Percentiles rank a stretch among this genome's conserved stretches.
Evolutionary conservation across 2,329 filamentous ascomycete species (phyloP).

Genomic region (Ophiostoma novo-ulmi): DNA sequence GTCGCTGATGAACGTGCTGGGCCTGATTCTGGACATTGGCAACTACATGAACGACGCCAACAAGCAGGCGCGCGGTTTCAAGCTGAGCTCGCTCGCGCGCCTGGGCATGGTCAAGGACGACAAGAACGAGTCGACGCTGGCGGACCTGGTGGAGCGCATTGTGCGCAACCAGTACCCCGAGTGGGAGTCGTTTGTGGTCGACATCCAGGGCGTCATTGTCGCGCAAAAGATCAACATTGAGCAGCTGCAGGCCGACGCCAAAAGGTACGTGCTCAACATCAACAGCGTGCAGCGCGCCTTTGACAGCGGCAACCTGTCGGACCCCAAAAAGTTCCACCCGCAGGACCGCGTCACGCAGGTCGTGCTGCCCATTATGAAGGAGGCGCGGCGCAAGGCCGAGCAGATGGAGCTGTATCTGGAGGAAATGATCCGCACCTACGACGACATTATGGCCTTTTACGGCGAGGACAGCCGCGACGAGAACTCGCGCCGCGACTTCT

Average conservation of each 20-base stretch:
- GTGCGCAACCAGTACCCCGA: slow-evolving; percentile 94
- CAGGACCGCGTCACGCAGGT: slow-evolving; percentile 91
- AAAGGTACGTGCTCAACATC: slow-evolving; percentile 90
- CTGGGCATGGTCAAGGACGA: slow-evolving; percentile 98
- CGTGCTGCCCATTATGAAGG: slow-evolving; percentile 92
- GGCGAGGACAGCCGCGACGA: slow-evolving; percentile 91
- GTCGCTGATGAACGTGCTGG: slow-evolving; percentile 90
- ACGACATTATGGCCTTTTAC: slow-evolving; percentile 95
- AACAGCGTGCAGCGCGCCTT: slow-evolving; percentile 88
- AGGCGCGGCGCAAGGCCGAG: slow-evolving; percentile 89
- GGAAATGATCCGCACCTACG: slow-evolving; percentile 84
- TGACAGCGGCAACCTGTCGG: slow-evolving; percentile 88
- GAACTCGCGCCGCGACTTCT: slow-evolving; percentile 91
- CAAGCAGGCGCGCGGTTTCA: slow-evolving; percentile 97
- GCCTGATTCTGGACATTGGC: slow-evolving; percentile 92
- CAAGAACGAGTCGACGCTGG: slow-evolving; percentile 95
- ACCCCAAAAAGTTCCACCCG: slow-evolving; percentile 96
- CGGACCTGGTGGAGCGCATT: slow-evolving; percentile 92
- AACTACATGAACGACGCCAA: slow-evolving; percentile 99
- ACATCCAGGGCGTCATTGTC: slow-evolving; percentile 72
- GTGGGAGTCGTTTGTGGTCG: slow-evolving; percentile 82
- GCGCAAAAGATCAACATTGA: slow-evolving; percentile 93
- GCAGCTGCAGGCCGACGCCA: slow-evolving; percentile 79
- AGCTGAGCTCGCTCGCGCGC: slow-evolving; percentile 86
- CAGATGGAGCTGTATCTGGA: slow-evolving; percentile 92